Percentiles rank a stretch among this genome's conserved stretches.
These are phyloP conservation scores for Vigna hirtella DNA, from an alignment of 306 rosid species.

Conservation along the genomic window DNA sequence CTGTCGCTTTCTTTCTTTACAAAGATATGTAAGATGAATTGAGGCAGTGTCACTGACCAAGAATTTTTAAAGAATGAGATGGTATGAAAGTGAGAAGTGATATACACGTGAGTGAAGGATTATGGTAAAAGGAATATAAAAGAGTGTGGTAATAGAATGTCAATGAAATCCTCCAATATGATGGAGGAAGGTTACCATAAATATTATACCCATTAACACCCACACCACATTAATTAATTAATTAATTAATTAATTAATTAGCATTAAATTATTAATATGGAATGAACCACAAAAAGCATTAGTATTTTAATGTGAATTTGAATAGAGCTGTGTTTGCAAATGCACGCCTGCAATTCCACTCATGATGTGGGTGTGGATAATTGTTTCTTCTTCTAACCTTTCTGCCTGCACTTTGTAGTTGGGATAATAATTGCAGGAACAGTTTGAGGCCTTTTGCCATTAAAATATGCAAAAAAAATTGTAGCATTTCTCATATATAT, in stretches of 20 bases:
- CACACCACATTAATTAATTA: not conserved
- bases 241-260: not conserved
- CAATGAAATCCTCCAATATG: constrained; percentile 44
- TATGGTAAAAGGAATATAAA: constrained; percentile 58
- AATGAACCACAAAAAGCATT: not conserved
- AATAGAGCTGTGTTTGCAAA: constrained; percentile 40
- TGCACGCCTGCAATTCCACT: constrained; percentile 64
- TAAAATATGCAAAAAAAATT: not conserved
- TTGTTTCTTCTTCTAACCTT: constrained; percentile 39
- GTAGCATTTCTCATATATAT: constrained; percentile 13
- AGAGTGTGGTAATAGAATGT: not conserved
- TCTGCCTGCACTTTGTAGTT: constrained; percentile 36
- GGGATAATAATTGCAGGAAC: constrained; percentile 42
- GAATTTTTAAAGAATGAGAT: constrained; percentile 27
- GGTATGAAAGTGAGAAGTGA: constrained; percentile 19
- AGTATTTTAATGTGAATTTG: constrained; percentile 17
- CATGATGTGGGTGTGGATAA: constrained; percentile 35
- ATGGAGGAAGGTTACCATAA: constrained; percentile 50
- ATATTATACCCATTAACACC: constrained; percentile 20
- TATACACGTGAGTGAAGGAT: constrained; percentile 37
- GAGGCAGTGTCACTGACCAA: not conserved
- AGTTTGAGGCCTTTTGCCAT: not conserved
- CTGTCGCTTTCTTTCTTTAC: no score
- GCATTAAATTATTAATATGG: not conserved
- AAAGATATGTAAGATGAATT: no score